These are phyloP conservation scores for Staphylotrichum tortipilum DNA, from an alignment of 495 filamentous ascomycete genomes.

Conservation along the genomic window DNA sequence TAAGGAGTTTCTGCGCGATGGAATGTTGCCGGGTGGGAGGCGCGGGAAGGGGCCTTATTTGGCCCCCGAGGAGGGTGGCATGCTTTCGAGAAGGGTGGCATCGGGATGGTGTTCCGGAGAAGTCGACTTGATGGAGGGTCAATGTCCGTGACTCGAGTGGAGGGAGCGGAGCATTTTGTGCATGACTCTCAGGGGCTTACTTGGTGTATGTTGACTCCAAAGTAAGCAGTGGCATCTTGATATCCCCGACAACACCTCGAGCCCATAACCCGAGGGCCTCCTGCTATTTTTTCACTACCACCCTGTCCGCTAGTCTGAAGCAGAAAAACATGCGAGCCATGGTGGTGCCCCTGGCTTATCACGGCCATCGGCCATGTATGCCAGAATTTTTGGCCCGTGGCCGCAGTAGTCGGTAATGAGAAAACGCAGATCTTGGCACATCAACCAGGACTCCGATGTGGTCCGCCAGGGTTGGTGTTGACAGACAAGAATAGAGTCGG, in stretches of 20 bases:
- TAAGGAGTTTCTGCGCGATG: not conserved
- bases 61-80: not conserved
- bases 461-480: not conserved
- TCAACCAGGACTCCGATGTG: not conserved
- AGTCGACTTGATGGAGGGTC: not conserved
- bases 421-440: not conserved
- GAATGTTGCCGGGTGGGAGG: not conserved
- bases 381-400: not conserved
- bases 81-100: not conserved
- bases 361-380: not conserved
- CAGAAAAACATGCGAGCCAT: not conserved
- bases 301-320: too few species aligned
- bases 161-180: not conserved
- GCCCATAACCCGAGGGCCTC: too few species aligned
- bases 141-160: not conserved
- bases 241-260: too few species aligned
- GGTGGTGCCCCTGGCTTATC: constrained; percentile 2
- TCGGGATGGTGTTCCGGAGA: not conserved
- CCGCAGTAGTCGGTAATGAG: not conserved
- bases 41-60: not conserved
- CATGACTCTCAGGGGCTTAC: not conserved
- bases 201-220: constrained; percentile 6
- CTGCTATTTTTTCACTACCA: too few species aligned
- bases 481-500: constrained; percentile 5
- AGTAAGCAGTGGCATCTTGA: too few species aligned